These are phyloP conservation scores for Abelmoschus esculentus DNA, from an alignment of 345 rosid genomes.

Conservation along the genomic window DNA sequence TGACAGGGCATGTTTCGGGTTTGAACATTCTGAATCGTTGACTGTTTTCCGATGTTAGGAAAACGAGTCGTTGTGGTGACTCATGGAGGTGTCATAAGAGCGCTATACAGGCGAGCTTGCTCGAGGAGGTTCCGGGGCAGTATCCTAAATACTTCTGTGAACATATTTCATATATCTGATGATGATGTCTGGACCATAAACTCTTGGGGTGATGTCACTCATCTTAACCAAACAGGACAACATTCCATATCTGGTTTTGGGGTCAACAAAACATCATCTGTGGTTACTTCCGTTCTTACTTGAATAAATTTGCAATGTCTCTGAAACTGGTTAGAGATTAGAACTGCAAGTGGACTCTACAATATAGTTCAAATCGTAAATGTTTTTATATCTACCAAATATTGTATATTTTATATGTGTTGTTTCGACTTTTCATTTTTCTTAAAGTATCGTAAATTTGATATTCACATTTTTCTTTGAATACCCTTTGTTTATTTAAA, in stretches of 20 bases:
- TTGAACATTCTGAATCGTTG: not conserved
- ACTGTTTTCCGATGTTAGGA: conserved; percentile 30
- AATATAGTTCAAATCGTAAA: no score
- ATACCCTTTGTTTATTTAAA: no score
- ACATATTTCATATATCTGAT: conserved; percentile 45
- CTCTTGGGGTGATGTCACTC: conserved; percentile 54
- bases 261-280: conserved; percentile 10
- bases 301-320: not conserved
- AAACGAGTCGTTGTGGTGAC: conserved; percentile 57
- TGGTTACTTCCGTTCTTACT: conserved; percentile 17
- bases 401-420: not conserved
- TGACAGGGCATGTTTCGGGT: not conserved
- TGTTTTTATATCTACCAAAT: not conserved
- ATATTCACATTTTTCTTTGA: no score
- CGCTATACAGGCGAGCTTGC: conserved; percentile 55
- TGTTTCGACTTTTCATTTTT: not conserved
- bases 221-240: conserved; percentile 41
- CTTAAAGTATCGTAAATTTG: not conserved
- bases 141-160: conserved; percentile 58
- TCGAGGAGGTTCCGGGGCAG: conserved; percentile 42
- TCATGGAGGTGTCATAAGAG: conserved; percentile 72
- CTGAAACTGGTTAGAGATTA: not conserved
- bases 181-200: conserved; percentile 44
- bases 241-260: conserved; percentile 40
- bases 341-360: not conserved